Percentiles rank a stretch among this genome's conserved stretches.
Conservation (phyloP, 2,329 filamentous ascomycete species). For the Aspergillus ochraceoroseus region DNA sequence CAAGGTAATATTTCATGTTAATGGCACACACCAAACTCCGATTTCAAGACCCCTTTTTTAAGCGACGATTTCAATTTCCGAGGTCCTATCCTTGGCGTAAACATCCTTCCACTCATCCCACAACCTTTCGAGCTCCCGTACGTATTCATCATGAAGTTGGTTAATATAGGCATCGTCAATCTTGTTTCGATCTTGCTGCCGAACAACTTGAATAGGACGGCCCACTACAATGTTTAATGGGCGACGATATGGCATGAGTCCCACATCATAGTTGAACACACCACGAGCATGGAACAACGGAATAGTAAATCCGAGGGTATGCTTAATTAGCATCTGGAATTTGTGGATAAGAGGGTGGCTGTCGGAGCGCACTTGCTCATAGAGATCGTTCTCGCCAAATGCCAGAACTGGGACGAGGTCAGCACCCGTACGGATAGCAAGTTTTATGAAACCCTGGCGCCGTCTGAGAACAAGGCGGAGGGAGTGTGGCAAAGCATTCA, state of each 20-base stretch:
- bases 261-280: conserved; percentile 96
- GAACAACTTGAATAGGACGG: conserved; percentile 66
- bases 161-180: conserved; percentile 74
- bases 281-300: conserved; percentile 85
- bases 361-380: conserved; percentile 77
- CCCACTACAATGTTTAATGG: conserved; percentile 88
- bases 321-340: conserved; percentile 78
- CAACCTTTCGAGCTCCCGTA: conserved; percentile 52
- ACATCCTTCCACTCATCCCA: conserved; percentile 48
- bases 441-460: conserved; percentile 88
- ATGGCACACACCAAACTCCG: background rate
- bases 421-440: conserved; percentile 86
- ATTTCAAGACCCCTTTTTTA: conserved; percentile 16
- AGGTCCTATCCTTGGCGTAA: conserved; percentile 42
- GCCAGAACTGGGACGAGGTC: conserved; percentile 87
- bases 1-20: background rate
- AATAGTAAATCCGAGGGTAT: conserved; percentile 83
- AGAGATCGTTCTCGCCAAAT: conserved; percentile 94
- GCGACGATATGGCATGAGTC: conserved; percentile 86
- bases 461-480: conserved; percentile 73
- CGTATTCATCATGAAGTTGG: conserved; percentile 71
- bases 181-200: conserved; percentile 51
- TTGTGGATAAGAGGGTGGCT: conserved; percentile 74
- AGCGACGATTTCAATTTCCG: conserved; percentile 44
- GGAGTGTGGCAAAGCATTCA: conserved; percentile 75